Percentiles rank a stretch among this genome's conserved stretches.
These are phyloP conservation scores for Cyclospora cayetanensis DNA, from an alignment of 169 alveolate genomes.

Conservation along the genomic window DNA sequence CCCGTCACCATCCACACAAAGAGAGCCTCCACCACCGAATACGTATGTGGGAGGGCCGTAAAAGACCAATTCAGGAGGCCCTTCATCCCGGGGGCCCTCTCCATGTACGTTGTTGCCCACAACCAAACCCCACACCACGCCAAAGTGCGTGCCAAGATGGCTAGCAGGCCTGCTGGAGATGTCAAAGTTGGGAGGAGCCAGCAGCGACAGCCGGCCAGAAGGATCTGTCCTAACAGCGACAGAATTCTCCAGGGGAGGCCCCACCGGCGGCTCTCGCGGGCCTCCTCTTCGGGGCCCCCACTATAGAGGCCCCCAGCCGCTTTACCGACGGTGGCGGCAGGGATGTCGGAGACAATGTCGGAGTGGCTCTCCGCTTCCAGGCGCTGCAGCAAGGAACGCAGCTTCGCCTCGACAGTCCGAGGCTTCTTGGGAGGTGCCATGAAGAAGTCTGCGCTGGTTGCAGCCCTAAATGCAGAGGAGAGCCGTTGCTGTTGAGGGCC, in stretches of 20 bases:
- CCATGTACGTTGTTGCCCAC: slow-evolving; percentile 75
- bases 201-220: not conserved
- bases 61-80: slow-evolving; percentile 71
- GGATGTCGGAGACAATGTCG: not conserved
- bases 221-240: not conserved
- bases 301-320: too few relatives aligned
- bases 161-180: slow-evolving; percentile 45
- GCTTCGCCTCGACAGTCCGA: not conserved
- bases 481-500: not conserved
- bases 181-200: not conserved
- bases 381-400: not conserved
- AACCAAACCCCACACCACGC: slow-evolving; percentile 77
- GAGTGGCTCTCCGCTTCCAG: not conserved
- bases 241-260: too few relatives aligned
- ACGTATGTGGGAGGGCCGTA: slow-evolving; percentile 59
- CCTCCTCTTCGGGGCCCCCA: not conserved
- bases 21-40: slow-evolving; percentile 71
- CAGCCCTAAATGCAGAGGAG: not conserved
- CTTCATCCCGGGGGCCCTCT: slow-evolving; percentile 52
- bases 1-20: slow-evolving; percentile 76
- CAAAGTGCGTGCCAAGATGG: slow-evolving; percentile 63
- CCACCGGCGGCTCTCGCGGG: too few relatives aligned
- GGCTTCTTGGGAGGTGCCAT: not conserved
- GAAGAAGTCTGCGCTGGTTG: not conserved
- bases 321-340: too few relatives aligned